These are phyloP conservation scores for Neonectria punicea DNA, from an alignment of 2,329 filamentous ascomycete species.

Conservation along the genomic window DNA sequence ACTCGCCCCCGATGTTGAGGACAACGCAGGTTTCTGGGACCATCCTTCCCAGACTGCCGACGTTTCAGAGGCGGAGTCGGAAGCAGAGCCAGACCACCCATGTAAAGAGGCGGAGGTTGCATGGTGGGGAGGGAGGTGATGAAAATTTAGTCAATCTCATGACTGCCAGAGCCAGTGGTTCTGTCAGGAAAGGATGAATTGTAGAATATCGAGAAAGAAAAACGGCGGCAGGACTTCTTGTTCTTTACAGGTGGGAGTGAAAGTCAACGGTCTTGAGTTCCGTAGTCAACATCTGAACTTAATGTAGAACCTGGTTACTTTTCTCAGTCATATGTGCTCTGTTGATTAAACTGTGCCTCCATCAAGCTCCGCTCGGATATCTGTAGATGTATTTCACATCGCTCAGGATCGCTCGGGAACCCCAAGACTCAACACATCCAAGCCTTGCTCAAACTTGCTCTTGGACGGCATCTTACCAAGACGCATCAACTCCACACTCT, in stretches of 20 bases:
- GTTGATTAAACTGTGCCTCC: not conserved
- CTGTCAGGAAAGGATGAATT: no score
- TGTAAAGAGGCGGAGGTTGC: no score
- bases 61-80: no score
- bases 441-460: slow-evolving; percentile 74
- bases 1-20: no score
- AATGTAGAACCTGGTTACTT: not conserved
- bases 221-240: not conserved
- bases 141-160: no score
- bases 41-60: no score
- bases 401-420: slow-evolving; percentile 29
- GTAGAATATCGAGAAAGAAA: no score
- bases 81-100: no score
- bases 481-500: slow-evolving; percentile 87
- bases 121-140: no score
- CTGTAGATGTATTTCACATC: not conserved
- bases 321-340: not conserved
- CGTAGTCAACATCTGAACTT: no score
- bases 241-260: not conserved
- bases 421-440: slow-evolving; percentile 60
- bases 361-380: not conserved
- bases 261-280: not conserved
- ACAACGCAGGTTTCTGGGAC: no score
- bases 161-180: no score
- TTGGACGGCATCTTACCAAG: slow-evolving; percentile 84